Base-by-base conservation (phyloP, 192 early-diverging fungal genomes). In the Paraglomus occultum region DNA sequence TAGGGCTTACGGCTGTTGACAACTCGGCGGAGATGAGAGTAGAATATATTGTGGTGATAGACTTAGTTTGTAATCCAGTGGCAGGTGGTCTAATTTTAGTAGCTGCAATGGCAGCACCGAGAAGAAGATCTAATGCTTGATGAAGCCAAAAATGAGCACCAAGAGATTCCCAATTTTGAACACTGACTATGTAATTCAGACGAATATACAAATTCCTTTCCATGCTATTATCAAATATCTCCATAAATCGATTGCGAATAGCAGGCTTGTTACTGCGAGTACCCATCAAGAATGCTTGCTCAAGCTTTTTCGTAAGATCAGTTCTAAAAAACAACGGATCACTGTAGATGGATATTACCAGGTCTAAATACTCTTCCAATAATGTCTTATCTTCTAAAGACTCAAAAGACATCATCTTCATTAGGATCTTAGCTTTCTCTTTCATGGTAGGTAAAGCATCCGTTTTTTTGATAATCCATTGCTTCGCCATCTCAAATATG, bases 151-250 rank as follows among this genome's bases (percentile, higher is more conserved):
- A 99, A 12, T 88, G 85, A 50, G 80, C 78, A 0, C 86, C 83
- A 10, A 99, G 82, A 58, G 81, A 89, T 54, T 97, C 95, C 98
- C 98, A 99, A 67, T 92, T 97, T 75, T 99, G 98, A 10, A 92
- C 87, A 40, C 88, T 88, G 40, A 99, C 74, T 20, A 98, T 77
- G 71, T 99, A 99, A 46, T 89, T 91, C 12, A 99, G 79, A 6
- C 98, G 81, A 22, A 83, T 82, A 58, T 83, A 78, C n/a, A 96
- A 73, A 0, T 84, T 76, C 6, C 82, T 82, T 20, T 86, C 82
- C 64, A 95, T 83, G 69, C 91, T 94, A 11, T 86, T 72, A 54
- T 98, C 88, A 64, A 97, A 91, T 12, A 94, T 91, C 1, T 81
- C 82, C 18, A 88, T 79, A 76, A 99, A 98, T 57, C 86, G 77